These are phyloP conservation scores for Mycena filopes DNA, from an alignment of 768 basidiomycete species.

Conservation along the genomic window DNA sequence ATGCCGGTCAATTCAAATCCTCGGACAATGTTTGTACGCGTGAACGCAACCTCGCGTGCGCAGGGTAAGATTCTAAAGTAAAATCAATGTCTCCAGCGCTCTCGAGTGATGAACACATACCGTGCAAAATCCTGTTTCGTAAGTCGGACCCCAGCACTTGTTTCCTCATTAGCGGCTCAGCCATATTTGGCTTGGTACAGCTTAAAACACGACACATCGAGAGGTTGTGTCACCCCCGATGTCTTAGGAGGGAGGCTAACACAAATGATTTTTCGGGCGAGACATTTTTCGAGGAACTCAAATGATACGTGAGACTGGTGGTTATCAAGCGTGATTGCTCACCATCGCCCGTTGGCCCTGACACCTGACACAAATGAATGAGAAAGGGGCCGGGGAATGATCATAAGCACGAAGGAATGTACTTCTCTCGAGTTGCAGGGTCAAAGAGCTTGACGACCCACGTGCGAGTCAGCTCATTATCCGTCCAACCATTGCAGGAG, in stretches of 20 bases:
- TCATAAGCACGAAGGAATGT: neutral
- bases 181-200: no score
- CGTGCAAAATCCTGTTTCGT: no score
- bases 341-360: constrained; percentile 7
- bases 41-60: neutral
- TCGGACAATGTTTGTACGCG: constrained; percentile 15
- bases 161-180: no score
- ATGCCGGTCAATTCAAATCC: constrained; percentile 14
- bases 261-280: no score
- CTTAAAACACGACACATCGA: no score
- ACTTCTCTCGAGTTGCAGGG: constrained; percentile 18
- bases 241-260: no score
- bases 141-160: no score
- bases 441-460: constrained; percentile 36
- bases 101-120: no score
- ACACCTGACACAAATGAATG: neutral
- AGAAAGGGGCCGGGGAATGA: neutral
- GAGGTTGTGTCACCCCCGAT: no score
- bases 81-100: no score
- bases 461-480: constrained; percentile 24
- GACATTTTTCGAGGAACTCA: neutral
- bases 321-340: constrained; percentile 15
- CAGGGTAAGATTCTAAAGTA: neutral
- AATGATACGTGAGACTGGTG: constrained; percentile 15
- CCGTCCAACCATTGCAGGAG: constrained; percentile 38